Conservation (phyloP, 2,329 filamentous ascomycete genomes). For the Acrodontium crateriforme region DNA sequence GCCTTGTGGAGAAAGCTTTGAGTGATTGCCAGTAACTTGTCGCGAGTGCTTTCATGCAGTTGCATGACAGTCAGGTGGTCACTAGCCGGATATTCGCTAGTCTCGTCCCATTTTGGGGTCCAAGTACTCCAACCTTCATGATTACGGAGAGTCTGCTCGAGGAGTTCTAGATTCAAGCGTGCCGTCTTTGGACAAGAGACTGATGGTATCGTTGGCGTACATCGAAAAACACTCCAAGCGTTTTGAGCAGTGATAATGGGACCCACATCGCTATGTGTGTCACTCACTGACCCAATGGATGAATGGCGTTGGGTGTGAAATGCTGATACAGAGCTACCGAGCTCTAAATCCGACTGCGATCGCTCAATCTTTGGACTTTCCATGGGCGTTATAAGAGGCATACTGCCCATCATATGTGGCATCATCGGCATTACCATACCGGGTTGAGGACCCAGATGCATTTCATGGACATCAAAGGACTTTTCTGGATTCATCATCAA, state of each 20-base stretch:
- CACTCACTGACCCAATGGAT: constrained; percentile 21
- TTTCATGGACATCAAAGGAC: constrained; percentile 29
- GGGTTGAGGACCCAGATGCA: constrained; percentile 22
- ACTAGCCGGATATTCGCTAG: constrained; percentile 30
- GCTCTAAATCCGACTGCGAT: constrained; percentile 33
- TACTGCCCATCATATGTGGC: constrained; percentile 24
- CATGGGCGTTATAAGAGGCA: constrained; percentile 31
- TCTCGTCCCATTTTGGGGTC: constrained; percentile 36
- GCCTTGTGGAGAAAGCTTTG: constrained; percentile 59
- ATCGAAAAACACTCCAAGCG: constrained; percentile 39
- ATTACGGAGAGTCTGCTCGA: constrained; percentile 38
- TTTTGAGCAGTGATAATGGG: constrained; percentile 38
- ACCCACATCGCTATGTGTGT: constrained; percentile 25
- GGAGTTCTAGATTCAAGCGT: constrained; percentile 35
- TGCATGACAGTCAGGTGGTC: constrained; percentile 35
- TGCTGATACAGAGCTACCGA: constrained; percentile 28
- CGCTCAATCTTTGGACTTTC: constrained; percentile 35
- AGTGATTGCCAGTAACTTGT: constrained; percentile 58
- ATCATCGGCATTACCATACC: constrained; percentile 34
- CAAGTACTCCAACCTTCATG: constrained; percentile 39
- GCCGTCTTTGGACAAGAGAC: constrained; percentile 38
- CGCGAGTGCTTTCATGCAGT: constrained; percentile 43
- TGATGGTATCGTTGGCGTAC: constrained; percentile 35
- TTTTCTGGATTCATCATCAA: constrained; percentile 32
- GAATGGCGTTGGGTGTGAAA: constrained; percentile 28